Percentiles rank a stretch among this genome's conserved stretches.
These are phyloP conservation scores for Rhodotorula sp. DNA, from an alignment of 1,284 basidiomycete species.

Conservation along the genomic window DNA sequence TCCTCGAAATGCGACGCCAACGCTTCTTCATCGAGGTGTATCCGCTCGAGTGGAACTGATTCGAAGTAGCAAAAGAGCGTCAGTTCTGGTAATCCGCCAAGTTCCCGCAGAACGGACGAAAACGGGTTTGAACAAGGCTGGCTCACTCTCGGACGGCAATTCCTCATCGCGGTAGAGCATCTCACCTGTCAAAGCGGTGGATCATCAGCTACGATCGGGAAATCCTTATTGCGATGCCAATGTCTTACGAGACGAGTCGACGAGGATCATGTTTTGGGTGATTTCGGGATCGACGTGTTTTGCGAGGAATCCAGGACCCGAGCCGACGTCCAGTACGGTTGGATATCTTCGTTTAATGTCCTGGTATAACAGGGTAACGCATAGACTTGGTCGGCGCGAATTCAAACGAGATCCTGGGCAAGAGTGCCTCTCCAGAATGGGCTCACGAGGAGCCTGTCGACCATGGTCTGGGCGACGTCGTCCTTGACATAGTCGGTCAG, in stretches of 20 bases:
- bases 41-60: constrained; percentile 67
- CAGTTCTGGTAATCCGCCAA: neutral
- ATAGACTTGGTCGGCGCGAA: neutral
- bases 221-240: neutral
- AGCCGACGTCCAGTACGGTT: constrained; percentile 80
- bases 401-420: neutral
- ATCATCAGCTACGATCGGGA: neutral
- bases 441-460: constrained; percentile 77
- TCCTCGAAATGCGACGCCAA: constrained; percentile 58
- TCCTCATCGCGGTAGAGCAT: constrained; percentile 70
- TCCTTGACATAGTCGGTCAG: constrained; percentile 89
- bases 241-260: constrained; percentile 76
- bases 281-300: constrained; percentile 73
- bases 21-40: constrained; percentile 74
- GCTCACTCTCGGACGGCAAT: constrained; percentile 68
- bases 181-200: constrained; percentile 52
- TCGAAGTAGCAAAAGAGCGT: neutral
- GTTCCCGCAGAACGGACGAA: no score
- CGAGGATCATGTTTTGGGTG: constrained; percentile 74
- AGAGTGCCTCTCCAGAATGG: neutral
- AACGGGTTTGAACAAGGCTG: constrained; percentile 30
- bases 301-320: constrained; percentile 91
- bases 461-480: constrained; percentile 83
- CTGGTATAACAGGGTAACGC: constrained; percentile 52
- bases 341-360: constrained; percentile 85